Conservation (phyloP, 768 basidiomycete species). For the Chlorophyllum brunneum region DNA sequence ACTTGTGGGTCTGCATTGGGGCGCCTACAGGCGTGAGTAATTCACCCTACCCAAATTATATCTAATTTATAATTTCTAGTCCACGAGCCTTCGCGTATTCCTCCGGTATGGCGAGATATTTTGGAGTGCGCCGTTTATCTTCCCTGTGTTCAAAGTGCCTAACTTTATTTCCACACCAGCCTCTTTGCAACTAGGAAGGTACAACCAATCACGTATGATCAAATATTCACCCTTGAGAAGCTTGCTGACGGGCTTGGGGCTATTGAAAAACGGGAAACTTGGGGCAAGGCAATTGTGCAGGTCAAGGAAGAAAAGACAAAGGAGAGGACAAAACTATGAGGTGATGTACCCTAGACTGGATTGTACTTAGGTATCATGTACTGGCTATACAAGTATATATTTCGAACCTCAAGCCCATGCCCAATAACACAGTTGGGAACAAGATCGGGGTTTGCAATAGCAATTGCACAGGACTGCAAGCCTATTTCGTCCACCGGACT, state of each 20-base stretch:
- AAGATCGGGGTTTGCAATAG: no score
- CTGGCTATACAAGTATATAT: no score
- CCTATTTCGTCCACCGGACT: neutral
- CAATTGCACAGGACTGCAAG: no score
- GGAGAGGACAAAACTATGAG: constrained; percentile 40
- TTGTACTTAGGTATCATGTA: no score
- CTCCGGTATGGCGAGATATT: constrained; percentile 68
- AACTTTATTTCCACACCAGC: constrained; percentile 31
- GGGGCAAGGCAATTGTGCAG: constrained; percentile 83
- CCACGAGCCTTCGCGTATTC: constrained; percentile 62
- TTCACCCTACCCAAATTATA: neutral
- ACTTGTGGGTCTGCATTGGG: constrained; percentile 85
- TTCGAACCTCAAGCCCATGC: no score
- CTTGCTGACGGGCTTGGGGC: constrained; percentile 68
- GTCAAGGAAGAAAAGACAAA: constrained; percentile 46
- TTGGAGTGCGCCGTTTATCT: constrained; percentile 43
- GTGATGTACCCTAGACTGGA: no score
- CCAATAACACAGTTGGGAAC: no score
- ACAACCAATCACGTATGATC: constrained; percentile 67
- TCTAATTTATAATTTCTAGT: constrained; percentile 29
- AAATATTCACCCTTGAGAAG: constrained; percentile 64
- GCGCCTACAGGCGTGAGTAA: constrained; percentile 65
- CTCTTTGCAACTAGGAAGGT: constrained; percentile 64
- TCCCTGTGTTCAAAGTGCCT: neutral
- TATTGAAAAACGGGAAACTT: constrained; percentile 80